Evolutionary conservation across 768 basidiomycete species (phyloP).

Genomic region (Naganishia friedmannii): DNA sequence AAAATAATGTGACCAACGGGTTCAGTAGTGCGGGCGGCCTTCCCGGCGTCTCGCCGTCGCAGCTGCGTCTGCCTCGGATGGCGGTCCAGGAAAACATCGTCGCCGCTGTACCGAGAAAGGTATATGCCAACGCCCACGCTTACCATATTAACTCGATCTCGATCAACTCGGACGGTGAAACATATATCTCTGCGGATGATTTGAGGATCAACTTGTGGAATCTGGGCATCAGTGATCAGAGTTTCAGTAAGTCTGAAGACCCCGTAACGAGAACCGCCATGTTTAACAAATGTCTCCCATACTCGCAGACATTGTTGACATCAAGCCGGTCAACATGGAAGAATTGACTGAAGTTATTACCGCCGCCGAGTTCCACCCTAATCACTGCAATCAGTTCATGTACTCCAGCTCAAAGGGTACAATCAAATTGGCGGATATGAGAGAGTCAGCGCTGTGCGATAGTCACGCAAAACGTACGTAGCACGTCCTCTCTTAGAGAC

Average conservation of each 20-base stretch:
- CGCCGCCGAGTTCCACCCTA: conserved; percentile 97
- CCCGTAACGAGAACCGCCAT: neutral
- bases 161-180: conserved; percentile 98
- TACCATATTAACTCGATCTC: conserved; percentile 99
- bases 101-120: conserved; percentile 95
- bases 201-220: conserved; percentile 98
- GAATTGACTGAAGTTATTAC: conserved; percentile 99
- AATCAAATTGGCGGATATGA: conserved; percentile 99
- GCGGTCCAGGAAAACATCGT: conserved; percentile 94
- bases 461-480: conserved; percentile 87
- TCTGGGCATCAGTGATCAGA: conserved; percentile 94
- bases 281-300: neutral
- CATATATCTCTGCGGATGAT: conserved; percentile 99
- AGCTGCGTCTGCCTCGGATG: conserved; percentile 82
- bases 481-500: conserved; percentile 25
- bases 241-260: conserved; percentile 76
- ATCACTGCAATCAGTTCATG: conserved; percentile 98
- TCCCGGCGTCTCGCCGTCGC: conserved; percentile 37
- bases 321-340: conserved; percentile 99
- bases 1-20: conserved; percentile 79
- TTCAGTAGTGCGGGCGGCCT: conserved; percentile 30
- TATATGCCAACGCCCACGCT: conserved; percentile 97
- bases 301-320: conserved; percentile 91
- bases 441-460: conserved; percentile 94
- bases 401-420: conserved; percentile 99